Conservation (phyloP, 108 stramenopile genomes). For the Fragilaria crotonensis region DNA sequence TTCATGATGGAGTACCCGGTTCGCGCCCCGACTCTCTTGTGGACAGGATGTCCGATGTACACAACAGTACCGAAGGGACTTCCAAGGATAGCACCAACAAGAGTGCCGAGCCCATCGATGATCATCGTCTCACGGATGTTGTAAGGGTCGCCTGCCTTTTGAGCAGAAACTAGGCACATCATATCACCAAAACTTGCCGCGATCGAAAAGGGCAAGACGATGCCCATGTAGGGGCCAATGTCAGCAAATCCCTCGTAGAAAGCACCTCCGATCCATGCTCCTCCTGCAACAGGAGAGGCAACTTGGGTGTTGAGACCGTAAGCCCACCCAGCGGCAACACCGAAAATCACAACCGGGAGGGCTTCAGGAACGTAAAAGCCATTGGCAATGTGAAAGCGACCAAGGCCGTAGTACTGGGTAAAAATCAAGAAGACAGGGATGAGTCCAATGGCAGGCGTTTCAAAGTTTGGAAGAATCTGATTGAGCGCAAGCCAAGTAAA, state of each 20-base stretch:
- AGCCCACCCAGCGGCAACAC: slow-evolving; percentile 36
- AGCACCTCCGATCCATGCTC: slow-evolving; percentile 19
- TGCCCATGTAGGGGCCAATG: slow-evolving; percentile 36
- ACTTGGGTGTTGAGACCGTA: slow-evolving; percentile 6
- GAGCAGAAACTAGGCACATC: slow-evolving; percentile 46
- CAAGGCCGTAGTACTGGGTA: slow-evolving; percentile 32
- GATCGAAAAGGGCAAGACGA: slow-evolving; percentile 45
- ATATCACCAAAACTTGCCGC: slow-evolving; percentile 23
- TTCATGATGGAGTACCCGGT: slow-evolving; percentile 47
- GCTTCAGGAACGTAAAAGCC: slow-evolving; percentile 37
- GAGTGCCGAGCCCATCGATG: slow-evolving; percentile 58
- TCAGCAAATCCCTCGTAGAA: slow-evolving; percentile 23
- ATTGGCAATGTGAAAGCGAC: slow-evolving; percentile 21
- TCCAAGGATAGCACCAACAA: slow-evolving; percentile 50
- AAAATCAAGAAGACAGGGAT: slow-evolving; percentile 35
- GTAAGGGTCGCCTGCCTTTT: slow-evolving; percentile 56
- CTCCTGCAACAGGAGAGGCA: neutral
- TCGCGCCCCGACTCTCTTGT: slow-evolving; percentile 50
- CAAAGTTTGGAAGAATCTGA: slow-evolving; percentile 20
- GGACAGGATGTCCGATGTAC: slow-evolving; percentile 66
- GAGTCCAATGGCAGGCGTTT: slow-evolving; percentile 32
- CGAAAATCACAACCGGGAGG: slow-evolving; percentile 27
- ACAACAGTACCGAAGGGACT: slow-evolving; percentile 59
- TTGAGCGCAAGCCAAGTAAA: slow-evolving; percentile 42
- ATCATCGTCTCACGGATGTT: slow-evolving; percentile 57